phyloP scores from a whole-genome alignment of 2,329 filamentous ascomycete species.

The Pseudocercospora vitis region DNA sequence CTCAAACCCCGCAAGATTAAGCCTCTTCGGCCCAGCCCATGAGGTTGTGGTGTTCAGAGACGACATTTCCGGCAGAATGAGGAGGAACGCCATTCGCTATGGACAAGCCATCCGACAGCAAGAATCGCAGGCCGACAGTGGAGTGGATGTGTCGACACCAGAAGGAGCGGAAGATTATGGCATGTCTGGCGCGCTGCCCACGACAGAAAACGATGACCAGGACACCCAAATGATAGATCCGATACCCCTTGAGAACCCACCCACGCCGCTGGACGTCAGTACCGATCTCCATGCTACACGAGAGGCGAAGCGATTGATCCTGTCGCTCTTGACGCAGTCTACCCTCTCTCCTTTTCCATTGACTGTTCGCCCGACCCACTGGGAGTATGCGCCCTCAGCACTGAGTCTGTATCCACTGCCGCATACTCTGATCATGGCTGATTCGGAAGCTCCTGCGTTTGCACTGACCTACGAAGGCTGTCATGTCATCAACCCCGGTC shows the following conservation, averaged over 20 bases:
- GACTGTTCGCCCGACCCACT: constrained; percentile 76
- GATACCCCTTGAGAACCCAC: constrained; percentile 12
- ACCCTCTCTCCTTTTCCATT: constrained; percentile 84
- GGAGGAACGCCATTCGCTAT: constrained; percentile 73
- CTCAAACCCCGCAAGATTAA: constrained; percentile 78
- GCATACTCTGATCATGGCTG: constrained; percentile 77
- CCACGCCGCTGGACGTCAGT: constrained; percentile 14
- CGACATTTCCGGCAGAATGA: constrained; percentile 76
- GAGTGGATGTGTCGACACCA: constrained; percentile 17
- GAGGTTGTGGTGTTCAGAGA: constrained; percentile 87
- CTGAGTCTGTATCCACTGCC: constrained; percentile 86
- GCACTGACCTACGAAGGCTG: constrained; percentile 92
- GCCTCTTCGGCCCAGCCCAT: constrained; percentile 81
- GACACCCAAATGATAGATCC: constrained; percentile 23
- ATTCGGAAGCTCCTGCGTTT: constrained; percentile 78
- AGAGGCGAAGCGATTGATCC: constrained; percentile 61
- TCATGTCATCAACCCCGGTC: constrained; percentile 90
- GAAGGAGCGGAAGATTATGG: constrained; percentile 23
- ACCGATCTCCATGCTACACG: constrained; percentile 23
- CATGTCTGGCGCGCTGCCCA: constrained; percentile 35
- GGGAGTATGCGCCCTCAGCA: constrained; percentile 75
- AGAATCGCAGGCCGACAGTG: constrained; percentile 12
- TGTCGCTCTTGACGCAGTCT: constrained; percentile 88
- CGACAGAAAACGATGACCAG: constrained; percentile 21
- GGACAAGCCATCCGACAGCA: constrained; percentile 48